A percentile compares a stretch with the other conserved stretches of the same genome.
Conservation (phyloP, 139 green algal genomes). For the Volvox reticuliferus region DNA sequence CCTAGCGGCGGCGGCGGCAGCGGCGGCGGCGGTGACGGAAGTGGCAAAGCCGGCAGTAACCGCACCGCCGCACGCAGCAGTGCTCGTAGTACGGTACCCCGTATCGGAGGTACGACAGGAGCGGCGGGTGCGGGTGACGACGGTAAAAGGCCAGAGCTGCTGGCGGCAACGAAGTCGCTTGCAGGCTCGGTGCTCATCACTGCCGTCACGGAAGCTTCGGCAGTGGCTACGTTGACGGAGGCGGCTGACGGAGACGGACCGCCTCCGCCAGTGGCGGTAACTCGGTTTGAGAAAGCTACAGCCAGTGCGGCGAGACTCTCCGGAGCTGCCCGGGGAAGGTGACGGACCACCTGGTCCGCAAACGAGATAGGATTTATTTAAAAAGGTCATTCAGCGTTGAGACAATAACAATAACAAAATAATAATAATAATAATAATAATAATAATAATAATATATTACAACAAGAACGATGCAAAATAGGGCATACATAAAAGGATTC, state of each 20-base stretch:
- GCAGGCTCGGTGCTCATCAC: not conserved
- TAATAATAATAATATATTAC: no score
- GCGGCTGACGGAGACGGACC: not conserved
- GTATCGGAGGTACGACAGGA: not conserved
- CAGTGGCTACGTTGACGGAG: not conserved
- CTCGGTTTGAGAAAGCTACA: not conserved
- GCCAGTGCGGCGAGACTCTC: conserved; percentile 3
- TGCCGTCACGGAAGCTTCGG: not conserved
- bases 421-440: no score
- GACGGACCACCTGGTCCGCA: conserved; percentile 10
- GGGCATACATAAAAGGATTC: no score
- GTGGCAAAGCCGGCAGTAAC: not conserved
- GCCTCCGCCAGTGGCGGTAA: not conserved
- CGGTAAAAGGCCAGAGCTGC: not conserved
- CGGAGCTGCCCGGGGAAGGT: not conserved
- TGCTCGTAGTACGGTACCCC: conserved; percentile 1
- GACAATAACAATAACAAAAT: no score
- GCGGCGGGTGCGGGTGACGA: not conserved
- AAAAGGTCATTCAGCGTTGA: no score
- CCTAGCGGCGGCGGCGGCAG: not conserved
- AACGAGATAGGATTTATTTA: no score
- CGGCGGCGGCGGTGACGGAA: not conserved
- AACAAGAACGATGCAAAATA: no score
- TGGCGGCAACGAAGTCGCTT: not conserved
- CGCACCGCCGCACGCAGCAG: not conserved